These are phyloP conservation scores for Trichosporon inkin DNA, from an alignment of 1,284 basidiomycete species.

Conservation along the genomic window DNA sequence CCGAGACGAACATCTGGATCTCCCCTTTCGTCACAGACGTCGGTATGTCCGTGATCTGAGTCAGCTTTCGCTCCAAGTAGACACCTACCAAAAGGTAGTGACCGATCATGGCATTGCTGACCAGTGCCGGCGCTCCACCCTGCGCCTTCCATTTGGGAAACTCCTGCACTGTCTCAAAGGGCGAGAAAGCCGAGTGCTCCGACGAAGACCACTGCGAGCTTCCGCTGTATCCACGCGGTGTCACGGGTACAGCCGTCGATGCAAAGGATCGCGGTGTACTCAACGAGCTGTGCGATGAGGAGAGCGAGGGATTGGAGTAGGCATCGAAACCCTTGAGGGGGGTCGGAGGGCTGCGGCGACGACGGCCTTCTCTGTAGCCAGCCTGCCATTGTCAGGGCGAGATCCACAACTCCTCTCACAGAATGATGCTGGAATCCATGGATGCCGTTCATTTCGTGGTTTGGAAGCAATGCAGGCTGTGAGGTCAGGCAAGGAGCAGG, in stretches of 20 bases:
- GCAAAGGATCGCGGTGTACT: neutral
- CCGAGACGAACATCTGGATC: slow-evolving; percentile 28
- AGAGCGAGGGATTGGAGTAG: neutral
- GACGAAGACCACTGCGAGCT: no score
- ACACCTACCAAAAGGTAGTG: slow-evolving; percentile 32
- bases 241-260: neutral
- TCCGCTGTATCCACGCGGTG: neutral
- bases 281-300: neutral
- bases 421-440: neutral
- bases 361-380: neutral
- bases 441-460: slow-evolving; percentile 1
- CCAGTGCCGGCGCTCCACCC: neutral
- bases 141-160: neutral
- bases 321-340: neutral
- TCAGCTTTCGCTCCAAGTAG: neutral
- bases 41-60: slow-evolving; percentile 32
- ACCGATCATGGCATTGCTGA: slow-evolving; percentile 15
- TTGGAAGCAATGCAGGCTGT: neutral
- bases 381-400: neutral
- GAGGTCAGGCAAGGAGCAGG: neutral
- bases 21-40: slow-evolving; percentile 19
- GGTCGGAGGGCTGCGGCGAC: neutral
- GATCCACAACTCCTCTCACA: neutral
- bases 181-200: neutral
- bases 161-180: neutral